These are phyloP conservation scores for Gardenia jasminoides DNA, from an alignment of 257 asterid species.

Conservation along the genomic window DNA sequence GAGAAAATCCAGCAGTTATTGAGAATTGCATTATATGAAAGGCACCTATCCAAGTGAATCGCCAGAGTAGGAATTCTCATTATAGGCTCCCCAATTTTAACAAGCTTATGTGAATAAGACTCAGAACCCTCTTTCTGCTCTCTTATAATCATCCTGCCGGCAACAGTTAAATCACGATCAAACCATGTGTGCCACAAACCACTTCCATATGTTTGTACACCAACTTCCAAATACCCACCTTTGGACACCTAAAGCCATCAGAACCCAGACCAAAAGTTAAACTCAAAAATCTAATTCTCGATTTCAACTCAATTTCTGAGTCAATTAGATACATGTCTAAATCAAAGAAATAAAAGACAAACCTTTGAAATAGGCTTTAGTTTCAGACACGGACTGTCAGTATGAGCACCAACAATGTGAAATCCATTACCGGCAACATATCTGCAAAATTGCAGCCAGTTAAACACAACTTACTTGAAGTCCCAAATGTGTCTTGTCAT, in stretches of 20 bases:
- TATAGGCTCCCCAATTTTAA: conserved; percentile 77
- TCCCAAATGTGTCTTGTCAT: neutral
- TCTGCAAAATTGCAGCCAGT: conserved; percentile 35
- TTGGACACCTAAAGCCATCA: conserved; percentile 59
- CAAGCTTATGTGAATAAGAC: conserved; percentile 65
- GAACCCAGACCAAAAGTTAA: neutral
- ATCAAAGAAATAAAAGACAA: neutral
- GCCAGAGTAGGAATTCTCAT: conserved; percentile 96
- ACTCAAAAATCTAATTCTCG: neutral
- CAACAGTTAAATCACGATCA: conserved; percentile 88
- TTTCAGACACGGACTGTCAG: conserved; percentile 91
- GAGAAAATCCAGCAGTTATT: neutral
- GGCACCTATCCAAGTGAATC: conserved; percentile 91
- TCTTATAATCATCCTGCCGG: conserved; percentile 78
- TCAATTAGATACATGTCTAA: neutral
- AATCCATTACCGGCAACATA: conserved; percentile 84
- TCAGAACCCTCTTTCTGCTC: conserved; percentile 57
- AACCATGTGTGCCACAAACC: conserved; percentile 99
- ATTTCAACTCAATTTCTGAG: neutral
- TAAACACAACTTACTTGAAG: neutral
- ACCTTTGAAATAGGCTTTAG: conserved; percentile 88
- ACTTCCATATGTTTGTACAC: conserved; percentile 93
- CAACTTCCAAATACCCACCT: conserved; percentile 91
- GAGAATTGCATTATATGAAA: neutral
- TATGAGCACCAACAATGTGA: conserved; percentile 89